Conservation (phyloP, 345 rosid genomes). For the Salix caprea region DNA sequence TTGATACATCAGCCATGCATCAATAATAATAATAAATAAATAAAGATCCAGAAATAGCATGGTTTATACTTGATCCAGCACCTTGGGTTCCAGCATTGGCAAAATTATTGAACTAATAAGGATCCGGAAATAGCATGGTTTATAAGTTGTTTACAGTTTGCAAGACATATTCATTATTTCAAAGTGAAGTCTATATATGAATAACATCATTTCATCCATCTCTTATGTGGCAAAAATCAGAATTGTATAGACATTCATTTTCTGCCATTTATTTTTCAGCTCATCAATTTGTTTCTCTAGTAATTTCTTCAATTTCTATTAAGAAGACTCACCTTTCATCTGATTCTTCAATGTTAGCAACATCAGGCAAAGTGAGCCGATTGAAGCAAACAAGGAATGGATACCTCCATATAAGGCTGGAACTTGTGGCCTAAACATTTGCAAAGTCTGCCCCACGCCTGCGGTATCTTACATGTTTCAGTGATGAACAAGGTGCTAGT, state of each 20-base stretch:
- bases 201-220: background rate
- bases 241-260: background rate
- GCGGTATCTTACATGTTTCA: background rate
- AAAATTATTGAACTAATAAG: too few relatives aligned
- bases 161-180: too few relatives aligned
- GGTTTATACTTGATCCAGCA: too few relatives aligned
- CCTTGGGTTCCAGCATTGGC: too few relatives aligned
- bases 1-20: background rate
- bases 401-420: constrained; percentile 4
- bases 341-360: background rate
- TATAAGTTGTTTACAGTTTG: too few relatives aligned
- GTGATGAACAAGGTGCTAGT: background rate
- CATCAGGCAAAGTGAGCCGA: background rate
- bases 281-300: background rate
- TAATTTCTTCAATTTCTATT: background rate
- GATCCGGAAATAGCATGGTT: too few relatives aligned
- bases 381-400: constrained; percentile 9
- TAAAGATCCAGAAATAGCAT: too few relatives aligned
- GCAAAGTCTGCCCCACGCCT: constrained; percentile 21
- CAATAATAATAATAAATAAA: background rate
- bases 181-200: too few relatives aligned
- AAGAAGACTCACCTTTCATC: constrained; percentile 1
- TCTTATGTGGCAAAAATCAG: background rate
- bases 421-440: constrained; percentile 12
- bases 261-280: background rate